A percentile compares a stretch with the other conserved stretches of the same genome.
Conservation (phyloP, 495 filamentous ascomycete species). For the Penicillium macrosclerotiorum region DNA sequence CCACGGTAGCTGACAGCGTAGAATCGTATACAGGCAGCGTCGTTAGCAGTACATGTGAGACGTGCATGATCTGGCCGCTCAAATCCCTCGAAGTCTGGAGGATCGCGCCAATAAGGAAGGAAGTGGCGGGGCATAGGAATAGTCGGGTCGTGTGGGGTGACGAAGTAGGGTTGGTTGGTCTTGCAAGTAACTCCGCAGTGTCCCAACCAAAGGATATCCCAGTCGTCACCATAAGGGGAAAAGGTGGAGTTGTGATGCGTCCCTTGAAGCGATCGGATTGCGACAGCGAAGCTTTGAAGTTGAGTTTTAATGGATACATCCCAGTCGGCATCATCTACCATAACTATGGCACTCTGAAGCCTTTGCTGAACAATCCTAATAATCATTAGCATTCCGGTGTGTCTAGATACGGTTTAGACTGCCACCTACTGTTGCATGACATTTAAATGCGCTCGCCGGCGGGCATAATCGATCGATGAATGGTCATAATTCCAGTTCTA, state of each 20-base stretch:
- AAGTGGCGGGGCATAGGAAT: conserved; percentile 16
- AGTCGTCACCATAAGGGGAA: conserved; percentile 55
- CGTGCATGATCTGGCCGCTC: conserved; percentile 39
- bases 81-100: conserved; percentile 15
- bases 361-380: conserved; percentile 38
- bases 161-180: conserved; percentile 11
- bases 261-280: conserved; percentile 31
- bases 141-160: conserved; percentile 20
- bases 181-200: conserved; percentile 41
- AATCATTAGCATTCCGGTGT: background rate
- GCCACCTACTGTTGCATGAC: conserved; percentile 23
- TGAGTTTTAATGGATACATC: conserved; percentile 49
- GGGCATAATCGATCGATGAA: conserved; percentile 16
- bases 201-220: conserved; percentile 56
- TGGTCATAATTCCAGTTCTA: conserved; percentile 23
- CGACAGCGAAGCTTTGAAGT: conserved; percentile 44
- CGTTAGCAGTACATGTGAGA: conserved; percentile 41
- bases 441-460: conserved; percentile 31
- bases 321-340: conserved; percentile 60
- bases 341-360: conserved; percentile 44
- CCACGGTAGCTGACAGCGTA: conserved; percentile 55
- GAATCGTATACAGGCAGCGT: conserved; percentile 50
- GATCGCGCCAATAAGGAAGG: conserved; percentile 18
- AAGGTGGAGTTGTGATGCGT: conserved; percentile 9
- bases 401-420: too few relatives aligned